Base-by-base conservation (phyloP, 1,139 yeast species). In the Suhomyces kunorum region DNA sequence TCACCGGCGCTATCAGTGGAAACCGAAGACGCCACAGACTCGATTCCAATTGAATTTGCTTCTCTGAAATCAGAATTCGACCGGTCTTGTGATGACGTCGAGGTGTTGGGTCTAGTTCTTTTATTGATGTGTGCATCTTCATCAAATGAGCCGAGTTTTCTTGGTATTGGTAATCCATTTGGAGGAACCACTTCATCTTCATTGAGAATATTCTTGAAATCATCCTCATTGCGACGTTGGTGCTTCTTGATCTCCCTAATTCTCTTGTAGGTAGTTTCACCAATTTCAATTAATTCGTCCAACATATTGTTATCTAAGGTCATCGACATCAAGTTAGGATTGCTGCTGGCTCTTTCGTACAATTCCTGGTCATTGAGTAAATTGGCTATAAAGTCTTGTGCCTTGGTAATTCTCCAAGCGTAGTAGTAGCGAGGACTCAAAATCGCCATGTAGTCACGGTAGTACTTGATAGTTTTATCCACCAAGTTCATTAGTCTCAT, bases 361-460 rank as follows among this genome's bases (percentile, higher is more conserved):
- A 50, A 38, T 20, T 44, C 44, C 2, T 32, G 38, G 15, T 34
- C 44, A 3, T 19, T 29, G n/a, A 46, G 42, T 8, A 49, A 27
- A 11, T 39, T 30, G 9, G 33, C 26, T 25, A 51, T 42, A 23
- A 43, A 43, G n/a, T 23, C 36, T 29, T 71, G 77, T 3, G 71
- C 69, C 42, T 73, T 75, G 28, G 71, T 64, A n/a, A 69, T 61
- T 49, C 73, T 63, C 81, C 81, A 76, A 0, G 80, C 78, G 51
- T 67, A 68, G 49, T 70, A 76, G 50, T 75, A 74, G 30, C 74
- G 56, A 36, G 69, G 63, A 38, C 76, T 66, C 13, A 51, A 42
- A 15, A 45, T 38, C 1, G 43, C 38, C 14, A 50, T 28, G 20
- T 43, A 46, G 11, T 39, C 46, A 23, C 46, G 32, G 36, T 46